Conservation (phyloP, 345 rosid species). For the Eutrema japonicum region DNA sequence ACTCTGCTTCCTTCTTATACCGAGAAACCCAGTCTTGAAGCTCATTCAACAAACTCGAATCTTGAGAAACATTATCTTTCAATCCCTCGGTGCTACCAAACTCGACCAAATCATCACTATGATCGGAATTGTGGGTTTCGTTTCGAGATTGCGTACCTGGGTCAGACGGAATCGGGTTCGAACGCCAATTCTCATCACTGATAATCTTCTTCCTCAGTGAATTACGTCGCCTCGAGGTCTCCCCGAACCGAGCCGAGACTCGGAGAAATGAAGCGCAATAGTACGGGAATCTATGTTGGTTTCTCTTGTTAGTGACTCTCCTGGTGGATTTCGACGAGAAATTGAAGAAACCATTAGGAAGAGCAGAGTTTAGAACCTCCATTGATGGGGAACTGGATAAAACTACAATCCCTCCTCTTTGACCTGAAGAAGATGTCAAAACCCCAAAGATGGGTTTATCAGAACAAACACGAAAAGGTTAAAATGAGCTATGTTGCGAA, state of each 20-base stretch:
- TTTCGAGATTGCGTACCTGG: constrained; percentile 44
- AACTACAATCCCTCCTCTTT: not conserved
- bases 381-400: constrained; percentile 34
- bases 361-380: constrained; percentile 53
- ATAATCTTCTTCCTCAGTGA: constrained; percentile 68
- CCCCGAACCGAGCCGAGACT: constrained; percentile 63
- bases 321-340: constrained; percentile 45
- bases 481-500: not conserved
- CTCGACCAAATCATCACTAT: constrained; percentile 35
- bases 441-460: constrained; percentile 34
- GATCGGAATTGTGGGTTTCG: constrained; percentile 28
- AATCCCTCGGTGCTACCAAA: constrained; percentile 35
- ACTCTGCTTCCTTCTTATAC: constrained; percentile 63
- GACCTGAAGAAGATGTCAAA: constrained; percentile 16
- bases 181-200: constrained; percentile 61
- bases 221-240: constrained; percentile 62
- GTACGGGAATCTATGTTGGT: constrained; percentile 25
- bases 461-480: not conserved
- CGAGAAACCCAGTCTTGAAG: constrained; percentile 72
- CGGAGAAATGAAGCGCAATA: constrained; percentile 31
- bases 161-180: constrained; percentile 39
- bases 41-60: constrained; percentile 57
- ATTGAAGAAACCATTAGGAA: constrained; percentile 31
- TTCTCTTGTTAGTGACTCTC: constrained; percentile 35
- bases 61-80: constrained; percentile 43